These are phyloP conservation scores for Tephrocybe rancida DNA, from an alignment of 768 basidiomycete species.

Conservation along the genomic window DNA sequence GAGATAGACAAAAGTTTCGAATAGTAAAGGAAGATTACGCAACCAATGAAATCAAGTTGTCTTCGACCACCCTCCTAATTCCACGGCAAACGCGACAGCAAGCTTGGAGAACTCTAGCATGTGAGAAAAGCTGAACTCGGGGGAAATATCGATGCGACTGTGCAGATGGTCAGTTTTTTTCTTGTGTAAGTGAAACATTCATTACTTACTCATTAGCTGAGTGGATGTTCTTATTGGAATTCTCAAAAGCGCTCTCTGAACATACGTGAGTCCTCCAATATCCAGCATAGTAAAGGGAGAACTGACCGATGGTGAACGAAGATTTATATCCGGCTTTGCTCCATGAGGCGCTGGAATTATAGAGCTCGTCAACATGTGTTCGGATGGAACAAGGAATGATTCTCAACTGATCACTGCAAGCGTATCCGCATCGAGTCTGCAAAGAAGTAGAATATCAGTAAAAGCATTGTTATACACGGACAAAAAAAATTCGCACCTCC, in stretches of 20 bases:
- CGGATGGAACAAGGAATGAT: conserved; percentile 27
- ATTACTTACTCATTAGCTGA: conserved; percentile 73
- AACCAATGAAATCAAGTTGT: conserved; percentile 1
- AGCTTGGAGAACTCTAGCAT: conserved; percentile 90
- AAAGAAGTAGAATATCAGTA: conserved; percentile 15
- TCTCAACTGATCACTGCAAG: conserved; percentile 88
- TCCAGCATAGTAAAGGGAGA: conserved; percentile 17
- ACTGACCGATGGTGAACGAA: conserved; percentile 79
- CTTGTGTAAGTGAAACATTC: conserved; percentile 5
- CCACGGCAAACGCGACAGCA: conserved; percentile 77
- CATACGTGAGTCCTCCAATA: conserved; percentile 17
- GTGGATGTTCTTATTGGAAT: conserved; percentile 87
- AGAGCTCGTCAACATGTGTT: conserved; percentile 28
- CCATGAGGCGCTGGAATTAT: conserved; percentile 68
- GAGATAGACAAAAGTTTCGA: not conserved
- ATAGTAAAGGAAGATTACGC: not conserved
- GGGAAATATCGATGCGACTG: conserved; percentile 82
- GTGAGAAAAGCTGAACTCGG: conserved; percentile 89
- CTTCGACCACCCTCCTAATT: conserved; percentile 60
- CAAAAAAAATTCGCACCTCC: conserved; percentile 36
- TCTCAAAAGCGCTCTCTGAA: conserved; percentile 69
- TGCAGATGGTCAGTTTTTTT: conserved; percentile 16
- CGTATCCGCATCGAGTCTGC: conserved; percentile 89
- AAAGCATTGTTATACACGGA: conserved; percentile 4
- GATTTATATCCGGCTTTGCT: conserved; percentile 83